phyloP scores from a whole-genome alignment of 768 basidiomycete genomes.

The Tubosaeta brunneosetosa region DNA sequence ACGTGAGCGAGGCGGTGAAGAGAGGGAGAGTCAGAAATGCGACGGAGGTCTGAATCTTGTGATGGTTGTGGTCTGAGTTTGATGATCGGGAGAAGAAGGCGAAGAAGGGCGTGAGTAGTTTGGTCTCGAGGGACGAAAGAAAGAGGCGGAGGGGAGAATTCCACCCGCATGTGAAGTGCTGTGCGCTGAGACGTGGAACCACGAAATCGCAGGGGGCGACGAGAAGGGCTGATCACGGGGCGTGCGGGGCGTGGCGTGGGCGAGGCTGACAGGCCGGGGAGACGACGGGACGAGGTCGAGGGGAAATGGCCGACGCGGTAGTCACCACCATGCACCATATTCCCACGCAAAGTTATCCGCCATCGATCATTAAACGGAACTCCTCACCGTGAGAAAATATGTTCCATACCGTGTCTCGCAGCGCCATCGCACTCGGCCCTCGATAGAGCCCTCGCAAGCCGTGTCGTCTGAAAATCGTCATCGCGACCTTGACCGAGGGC shows the following conservation, averaged over 20 bases:
- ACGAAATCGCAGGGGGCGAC: constrained; percentile 25
- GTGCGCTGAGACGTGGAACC: constrained; percentile 35
- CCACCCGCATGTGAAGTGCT: constrained; percentile 68
- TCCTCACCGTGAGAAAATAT: constrained; percentile 73
- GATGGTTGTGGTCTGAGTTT: constrained; percentile 34
- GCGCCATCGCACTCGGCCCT: constrained; percentile 65
- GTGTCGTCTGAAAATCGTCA: constrained; percentile 47
- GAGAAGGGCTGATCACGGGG: constrained; percentile 20
- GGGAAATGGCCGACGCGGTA: not conserved
- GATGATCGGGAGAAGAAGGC: constrained; percentile 21
- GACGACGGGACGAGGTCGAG: not conserved
- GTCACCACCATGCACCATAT: not conserved
- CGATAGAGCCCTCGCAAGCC: constrained; percentile 72
- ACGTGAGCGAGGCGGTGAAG: constrained; percentile 33
- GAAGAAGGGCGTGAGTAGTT: constrained; percentile 42
- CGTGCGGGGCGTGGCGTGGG: constrained; percentile 6
- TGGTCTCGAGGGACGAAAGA: constrained; percentile 70
- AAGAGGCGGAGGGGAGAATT: constrained; percentile 73
- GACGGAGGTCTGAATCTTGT: constrained; percentile 39
- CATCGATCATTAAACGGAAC: not conserved
- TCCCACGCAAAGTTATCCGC: too few relatives aligned
- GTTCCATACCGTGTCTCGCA: constrained; percentile 83
- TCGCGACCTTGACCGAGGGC: constrained; percentile 50
- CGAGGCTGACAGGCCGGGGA: constrained; percentile 13
- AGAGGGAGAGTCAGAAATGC: constrained; percentile 25